Percentiles rank a stretch among this genome's conserved stretches.
These are phyloP conservation scores for Ogataea polymorpha DNA, from an alignment of 805 yeast genomes.

Conservation along the genomic window DNA sequence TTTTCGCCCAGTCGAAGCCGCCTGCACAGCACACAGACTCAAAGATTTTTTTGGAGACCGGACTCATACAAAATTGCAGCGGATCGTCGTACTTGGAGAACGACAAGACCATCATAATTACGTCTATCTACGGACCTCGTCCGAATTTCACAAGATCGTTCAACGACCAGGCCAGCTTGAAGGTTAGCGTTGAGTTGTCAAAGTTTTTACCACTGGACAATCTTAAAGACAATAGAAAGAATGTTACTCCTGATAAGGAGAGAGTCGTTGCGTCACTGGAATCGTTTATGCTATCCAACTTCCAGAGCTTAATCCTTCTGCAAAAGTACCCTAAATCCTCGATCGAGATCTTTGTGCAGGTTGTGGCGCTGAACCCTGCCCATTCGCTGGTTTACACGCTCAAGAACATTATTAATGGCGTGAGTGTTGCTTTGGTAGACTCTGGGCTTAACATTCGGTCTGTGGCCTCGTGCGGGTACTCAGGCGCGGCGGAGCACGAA, in stretches of 20 bases:
- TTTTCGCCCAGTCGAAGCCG: conserved; percentile 29
- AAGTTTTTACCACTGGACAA: conserved; percentile 36
- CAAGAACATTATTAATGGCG: conserved; percentile 51
- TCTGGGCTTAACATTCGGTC: conserved; percentile 81
- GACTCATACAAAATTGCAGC: conserved; percentile 64
- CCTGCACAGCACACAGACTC: conserved; percentile 14
- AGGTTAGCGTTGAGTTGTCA: conserved; percentile 39
- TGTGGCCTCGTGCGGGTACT: conserved; percentile 61
- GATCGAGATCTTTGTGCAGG: conserved; percentile 70
- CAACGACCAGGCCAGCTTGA: conserved; percentile 32
- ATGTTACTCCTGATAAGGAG: conserved; percentile 13
- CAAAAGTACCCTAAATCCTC: conserved; percentile 87
- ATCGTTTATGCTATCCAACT: conserved; percentile 36
- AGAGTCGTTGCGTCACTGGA: conserved; percentile 34
- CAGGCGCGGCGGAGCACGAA: conserved; percentile 15
- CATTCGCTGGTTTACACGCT: conserved; percentile 37
- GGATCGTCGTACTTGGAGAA: conserved; percentile 82
- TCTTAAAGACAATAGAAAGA: conserved; percentile 37
- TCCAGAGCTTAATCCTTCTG: conserved; percentile 44
- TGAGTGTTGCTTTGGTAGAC: conserved; percentile 75
- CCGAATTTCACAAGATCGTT: conserved; percentile 46
- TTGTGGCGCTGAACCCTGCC: conserved; percentile 47
- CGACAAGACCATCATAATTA: conserved; percentile 58
- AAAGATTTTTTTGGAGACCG: conserved; percentile 55
- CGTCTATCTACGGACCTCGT: conserved; percentile 83